phyloP scores from a whole-genome alignment of 345 rosid species.

The Murraya paniculata region DNA sequence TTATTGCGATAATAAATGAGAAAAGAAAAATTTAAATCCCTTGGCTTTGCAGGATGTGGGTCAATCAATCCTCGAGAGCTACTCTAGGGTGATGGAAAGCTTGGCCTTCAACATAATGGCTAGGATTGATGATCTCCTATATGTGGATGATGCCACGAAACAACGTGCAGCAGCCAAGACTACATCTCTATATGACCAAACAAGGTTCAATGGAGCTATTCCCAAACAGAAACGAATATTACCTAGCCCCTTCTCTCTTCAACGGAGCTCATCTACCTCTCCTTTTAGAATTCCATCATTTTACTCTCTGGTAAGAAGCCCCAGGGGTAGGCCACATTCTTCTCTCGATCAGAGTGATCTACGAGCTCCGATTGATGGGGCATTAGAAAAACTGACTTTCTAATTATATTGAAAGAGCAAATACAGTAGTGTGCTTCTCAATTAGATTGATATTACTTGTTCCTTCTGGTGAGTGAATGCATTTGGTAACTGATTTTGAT shows the following conservation, averaged over 20 bases:
- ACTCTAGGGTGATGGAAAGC: conserved; percentile 51
- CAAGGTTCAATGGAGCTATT: conserved; percentile 12
- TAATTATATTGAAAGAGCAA: conserved; percentile 3
- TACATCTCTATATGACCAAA: conserved; percentile 15
- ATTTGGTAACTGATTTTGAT: conserved; percentile 17
- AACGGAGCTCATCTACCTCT: conserved; percentile 8
- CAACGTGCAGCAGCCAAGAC: conserved; percentile 30
- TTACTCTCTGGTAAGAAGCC: conserved; percentile 12
- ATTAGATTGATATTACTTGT: neutral
- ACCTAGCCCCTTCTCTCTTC: conserved; percentile 18
- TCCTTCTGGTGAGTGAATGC: neutral
- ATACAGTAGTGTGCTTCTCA: neutral
- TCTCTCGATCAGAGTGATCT: conserved; percentile 12
- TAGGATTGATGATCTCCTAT: conserved; percentile 41
- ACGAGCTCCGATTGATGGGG: conserved; percentile 8
- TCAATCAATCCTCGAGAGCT: conserved; percentile 46
- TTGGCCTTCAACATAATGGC: conserved; percentile 41
- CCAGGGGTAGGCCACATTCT: neutral
- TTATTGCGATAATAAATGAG: neutral
- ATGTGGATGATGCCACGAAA: conserved; percentile 43
- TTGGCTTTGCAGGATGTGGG: conserved; percentile 44
- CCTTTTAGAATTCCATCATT: conserved; percentile 1
- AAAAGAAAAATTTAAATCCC: too few relatives aligned
- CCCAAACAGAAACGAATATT: conserved; percentile 26
- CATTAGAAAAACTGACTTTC: conserved; percentile 29